phyloP scores from a whole-genome alignment of 208 protist species.

The Trichomonas gallinae region DNA sequence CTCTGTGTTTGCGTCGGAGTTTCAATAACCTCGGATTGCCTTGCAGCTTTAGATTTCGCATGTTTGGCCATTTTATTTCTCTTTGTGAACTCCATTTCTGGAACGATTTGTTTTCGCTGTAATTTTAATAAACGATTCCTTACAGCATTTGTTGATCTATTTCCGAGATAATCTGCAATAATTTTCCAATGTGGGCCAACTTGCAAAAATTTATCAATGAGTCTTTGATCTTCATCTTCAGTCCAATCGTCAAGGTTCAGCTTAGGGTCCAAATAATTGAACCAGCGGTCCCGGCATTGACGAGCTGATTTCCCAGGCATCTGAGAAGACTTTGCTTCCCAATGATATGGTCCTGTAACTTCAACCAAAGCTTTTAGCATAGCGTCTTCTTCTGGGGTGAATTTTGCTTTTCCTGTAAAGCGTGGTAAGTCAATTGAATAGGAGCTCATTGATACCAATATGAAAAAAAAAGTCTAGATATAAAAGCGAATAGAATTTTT shows the following conservation, averaged over 20 bases:
- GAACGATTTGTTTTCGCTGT: not conserved
- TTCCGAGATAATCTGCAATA: not conserved
- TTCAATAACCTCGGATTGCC: not conserved
- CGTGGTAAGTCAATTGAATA: too few species aligned
- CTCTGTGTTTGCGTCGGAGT: too few species aligned
- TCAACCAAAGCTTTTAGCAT: not conserved
- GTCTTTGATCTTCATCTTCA: not conserved
- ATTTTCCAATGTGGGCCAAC: not conserved
- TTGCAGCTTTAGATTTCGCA: not conserved
- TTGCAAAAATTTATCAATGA: not conserved
- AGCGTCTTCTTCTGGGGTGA: not conserved
- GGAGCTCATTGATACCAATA: too few species aligned
- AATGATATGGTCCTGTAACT: not conserved
- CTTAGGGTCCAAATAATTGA: not conserved
- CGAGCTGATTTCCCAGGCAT: not conserved
- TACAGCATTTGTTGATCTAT: not conserved
- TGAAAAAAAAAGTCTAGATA: too few species aligned
- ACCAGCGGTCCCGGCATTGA: not conserved
- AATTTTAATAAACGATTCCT: not conserved
- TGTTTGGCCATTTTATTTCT: not conserved
- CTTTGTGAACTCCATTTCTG: not conserved
- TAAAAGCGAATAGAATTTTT: too few species aligned
- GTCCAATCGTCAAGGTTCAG: not conserved
- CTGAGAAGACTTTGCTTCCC: not conserved
- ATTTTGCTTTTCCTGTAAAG: not conserved